Evolutionary conservation across 345 rosid species (phyloP).

Genomic region (Litchi chinensis): DNA sequence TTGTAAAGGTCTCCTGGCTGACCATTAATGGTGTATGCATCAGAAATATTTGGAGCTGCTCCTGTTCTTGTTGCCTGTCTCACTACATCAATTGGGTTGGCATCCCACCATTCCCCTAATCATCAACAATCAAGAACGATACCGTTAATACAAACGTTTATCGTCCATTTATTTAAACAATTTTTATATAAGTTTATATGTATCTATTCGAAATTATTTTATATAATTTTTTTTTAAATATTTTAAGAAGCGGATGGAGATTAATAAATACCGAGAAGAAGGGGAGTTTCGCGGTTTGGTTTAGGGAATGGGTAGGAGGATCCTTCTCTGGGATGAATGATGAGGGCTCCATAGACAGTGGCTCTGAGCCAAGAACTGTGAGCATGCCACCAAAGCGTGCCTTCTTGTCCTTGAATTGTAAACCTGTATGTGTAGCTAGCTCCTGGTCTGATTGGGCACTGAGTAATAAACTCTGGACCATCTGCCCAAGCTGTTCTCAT

Average conservation of each 20-base stretch:
- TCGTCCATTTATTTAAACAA: neutral
- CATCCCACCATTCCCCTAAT: conserved; percentile 97
- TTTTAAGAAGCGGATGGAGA: too few relatives aligned
- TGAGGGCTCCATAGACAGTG: conserved; percentile 88
- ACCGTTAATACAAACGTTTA: neutral
- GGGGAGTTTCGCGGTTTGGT: conserved; percentile 67
- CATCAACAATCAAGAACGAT: conserved; percentile 15
- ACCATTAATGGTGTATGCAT: conserved; percentile 88
- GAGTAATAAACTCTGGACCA: conserved; percentile 94
- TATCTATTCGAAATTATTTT: too few relatives aligned
- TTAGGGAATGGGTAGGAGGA: conserved; percentile 69
- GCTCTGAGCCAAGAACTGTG: conserved; percentile 98
- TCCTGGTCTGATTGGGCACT: conserved; percentile 93
- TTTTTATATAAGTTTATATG: too few relatives aligned
- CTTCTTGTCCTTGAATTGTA: conserved; percentile 83
- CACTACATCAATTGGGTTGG: conserved; percentile 76
- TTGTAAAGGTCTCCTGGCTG: conserved; percentile 95
- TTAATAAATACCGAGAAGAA: conserved; percentile 62
- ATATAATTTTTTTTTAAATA: too few relatives aligned
- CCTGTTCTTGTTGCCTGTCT: conserved; percentile 72
- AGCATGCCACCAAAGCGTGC: conserved; percentile 99
- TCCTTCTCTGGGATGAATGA: conserved; percentile 68
- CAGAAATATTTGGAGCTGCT: conserved; percentile 68
- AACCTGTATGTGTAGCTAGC: conserved; percentile 80
- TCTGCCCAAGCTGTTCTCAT: conserved; percentile 91